These are phyloP conservation scores for Pancytospora philotis DNA, from an alignment of 371 early-diverging fungal species.

Conservation along the genomic window DNA sequence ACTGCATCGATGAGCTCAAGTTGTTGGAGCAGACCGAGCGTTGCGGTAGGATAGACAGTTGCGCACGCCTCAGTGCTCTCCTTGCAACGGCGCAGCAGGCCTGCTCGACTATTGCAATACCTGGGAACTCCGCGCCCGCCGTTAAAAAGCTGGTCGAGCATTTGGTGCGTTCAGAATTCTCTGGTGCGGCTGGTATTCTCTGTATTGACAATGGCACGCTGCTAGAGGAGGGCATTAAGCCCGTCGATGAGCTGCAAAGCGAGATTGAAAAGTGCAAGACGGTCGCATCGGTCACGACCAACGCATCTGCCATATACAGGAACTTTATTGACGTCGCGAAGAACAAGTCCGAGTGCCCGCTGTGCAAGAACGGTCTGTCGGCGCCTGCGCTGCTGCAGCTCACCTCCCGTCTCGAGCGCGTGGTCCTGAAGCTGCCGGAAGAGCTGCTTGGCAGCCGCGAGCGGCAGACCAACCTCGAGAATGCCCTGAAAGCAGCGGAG, in stretches of 20 bases:
- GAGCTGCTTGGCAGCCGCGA: conserved; percentile 4
- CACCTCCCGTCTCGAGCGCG: conserved; percentile 18
- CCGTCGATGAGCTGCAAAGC: neutral
- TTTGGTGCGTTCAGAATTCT: no score
- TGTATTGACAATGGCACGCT: neutral
- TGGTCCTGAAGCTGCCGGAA: conserved; percentile 14
- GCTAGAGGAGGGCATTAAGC: neutral
- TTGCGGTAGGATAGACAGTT: neutral
- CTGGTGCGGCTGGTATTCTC: neutral
- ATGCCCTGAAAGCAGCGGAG: conserved; percentile 10
- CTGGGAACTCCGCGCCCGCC: neutral
- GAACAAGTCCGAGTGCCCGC: conserved; percentile 23
- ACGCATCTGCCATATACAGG: conserved; percentile 18
- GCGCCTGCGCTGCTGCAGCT: conserved; percentile 10
- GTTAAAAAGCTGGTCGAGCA: neutral
- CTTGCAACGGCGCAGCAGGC: neutral
- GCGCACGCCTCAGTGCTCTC: neutral
- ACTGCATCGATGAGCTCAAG: conserved; percentile 8
- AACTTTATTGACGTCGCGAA: conserved; percentile 12
- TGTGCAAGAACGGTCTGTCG: conserved; percentile 31
- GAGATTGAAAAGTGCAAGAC: conserved; percentile 2
- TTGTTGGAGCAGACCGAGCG: conserved; percentile 6
- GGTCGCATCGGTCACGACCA: neutral
- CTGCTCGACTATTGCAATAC: neutral
- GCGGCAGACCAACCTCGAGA: conserved; percentile 16